phyloP scores from a whole-genome alignment of 176 grass and related monocot genomes.

The Musa itinerans region DNA sequence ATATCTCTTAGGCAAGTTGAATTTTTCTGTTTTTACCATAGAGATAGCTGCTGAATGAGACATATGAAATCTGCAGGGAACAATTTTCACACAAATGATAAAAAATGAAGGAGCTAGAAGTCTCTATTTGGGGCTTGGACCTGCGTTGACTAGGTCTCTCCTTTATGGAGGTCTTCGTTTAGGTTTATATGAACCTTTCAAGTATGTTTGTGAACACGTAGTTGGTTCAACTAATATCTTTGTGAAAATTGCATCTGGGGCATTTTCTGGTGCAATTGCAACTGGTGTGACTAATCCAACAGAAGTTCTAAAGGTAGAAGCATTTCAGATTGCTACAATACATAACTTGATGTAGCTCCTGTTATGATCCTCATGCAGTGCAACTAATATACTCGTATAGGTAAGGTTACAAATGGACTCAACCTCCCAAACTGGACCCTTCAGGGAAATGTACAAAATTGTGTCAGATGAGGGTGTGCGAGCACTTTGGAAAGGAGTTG shows the following conservation, averaged over 20 bases:
- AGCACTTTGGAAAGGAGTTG: conserved; percentile 97
- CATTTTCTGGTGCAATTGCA: conserved; percentile 63
- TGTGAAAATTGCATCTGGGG: conserved; percentile 79
- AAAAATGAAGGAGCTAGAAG: conserved; percentile 59
- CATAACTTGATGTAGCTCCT: conserved; percentile 10
- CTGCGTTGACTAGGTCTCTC: conserved; percentile 68
- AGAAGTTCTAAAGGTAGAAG: conserved; percentile 77
- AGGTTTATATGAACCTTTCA: conserved; percentile 87
- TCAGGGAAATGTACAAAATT: conserved; percentile 56
- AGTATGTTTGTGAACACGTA: conserved; percentile 53
- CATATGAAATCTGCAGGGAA: conserved; percentile 38
- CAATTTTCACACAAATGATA: conserved; percentile 66
- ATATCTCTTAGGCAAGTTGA: background rate
- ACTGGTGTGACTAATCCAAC: conserved; percentile 75
- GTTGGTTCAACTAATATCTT: conserved; percentile 79
- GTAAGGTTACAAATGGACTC: conserved; percentile 81
- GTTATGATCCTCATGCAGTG: background rate
- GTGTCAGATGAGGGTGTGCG: conserved; percentile 56
- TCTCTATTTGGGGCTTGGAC: conserved; percentile 79
- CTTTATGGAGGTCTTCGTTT: conserved; percentile 89
- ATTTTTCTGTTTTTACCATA: conserved; percentile 10
- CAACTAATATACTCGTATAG: conserved; percentile 18
- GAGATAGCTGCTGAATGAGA: conserved; percentile 16
- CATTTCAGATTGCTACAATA: background rate
- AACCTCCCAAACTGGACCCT: conserved; percentile 37